Base-by-base conservation (phyloP, 805 yeast species). In the Kuraishia cidri region DNA sequence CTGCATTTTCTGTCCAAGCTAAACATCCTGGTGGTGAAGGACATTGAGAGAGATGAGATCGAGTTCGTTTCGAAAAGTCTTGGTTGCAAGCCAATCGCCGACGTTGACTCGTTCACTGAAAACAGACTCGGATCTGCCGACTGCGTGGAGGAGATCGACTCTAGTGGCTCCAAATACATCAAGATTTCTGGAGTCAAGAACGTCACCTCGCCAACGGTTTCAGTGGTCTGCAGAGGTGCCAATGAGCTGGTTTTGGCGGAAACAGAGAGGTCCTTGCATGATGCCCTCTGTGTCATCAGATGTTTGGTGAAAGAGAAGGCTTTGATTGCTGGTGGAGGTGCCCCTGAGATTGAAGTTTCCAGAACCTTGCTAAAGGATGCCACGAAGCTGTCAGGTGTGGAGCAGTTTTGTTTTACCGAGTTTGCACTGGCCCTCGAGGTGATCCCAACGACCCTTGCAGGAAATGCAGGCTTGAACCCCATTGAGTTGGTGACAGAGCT, bases 291-390 rank as follows among this genome's bases (percentile, higher is more conserved):
- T 70, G 98, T 90, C 35, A 68, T 81, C 41, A 64, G 94, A 54
- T 82, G 95, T 60, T 66, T 86, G 35, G 95, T 87, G 18, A 85
- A 86, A 52, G 86, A 84, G 54, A 80, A 73, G 50, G 95, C 88
- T 1, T 64, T 83, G 52, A 87, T 92, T 61, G 96, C 97, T 10
- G 99, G 99, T 47, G 99, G 98, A 42, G 98, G 97, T 48, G 97
- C 98, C 5, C 95, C 97, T 29, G 97, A 87, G 60, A 76, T 87
- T 43, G 96, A 88, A 64, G 79, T 85, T 6, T 75, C 95, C 8
- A 74, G 90, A 41, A 72, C 72, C 10, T 61, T 87, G 43, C 63
- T 72, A 45, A 76, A 74, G 44, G 94, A 86, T 55, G 69, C 94
- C 20, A 69, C 76, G 42, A 62, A 72, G 33, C 65, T 81, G 43